These are phyloP conservation scores for Rhodotorula sp. DNA, from an alignment of 1,284 basidiomycete genomes.

Conservation along the genomic window DNA sequence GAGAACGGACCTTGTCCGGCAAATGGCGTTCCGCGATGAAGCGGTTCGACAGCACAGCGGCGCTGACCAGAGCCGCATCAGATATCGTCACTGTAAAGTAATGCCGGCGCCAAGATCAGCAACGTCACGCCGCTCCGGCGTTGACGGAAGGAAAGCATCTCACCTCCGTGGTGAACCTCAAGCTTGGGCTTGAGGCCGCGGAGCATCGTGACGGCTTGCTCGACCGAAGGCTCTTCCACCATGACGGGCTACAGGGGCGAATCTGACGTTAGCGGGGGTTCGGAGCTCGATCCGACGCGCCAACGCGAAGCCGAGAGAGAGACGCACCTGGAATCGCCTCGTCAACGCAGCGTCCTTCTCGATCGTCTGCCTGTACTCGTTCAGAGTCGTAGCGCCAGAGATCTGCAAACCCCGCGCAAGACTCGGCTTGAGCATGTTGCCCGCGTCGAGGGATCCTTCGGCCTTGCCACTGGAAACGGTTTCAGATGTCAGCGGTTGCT, in stretches of 20 bases:
- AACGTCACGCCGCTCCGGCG: slow-evolving; percentile 45
- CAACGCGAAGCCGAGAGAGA: neutral
- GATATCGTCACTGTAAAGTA: slow-evolving; percentile 64
- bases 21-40: slow-evolving; percentile 83
- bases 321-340: slow-evolving; percentile 64
- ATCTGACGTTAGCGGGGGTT: neutral
- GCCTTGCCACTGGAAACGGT: slow-evolving; percentile 70
- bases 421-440: slow-evolving; percentile 86
- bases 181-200: slow-evolving; percentile 80
- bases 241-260: slow-evolving; percentile 57
- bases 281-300: neutral
- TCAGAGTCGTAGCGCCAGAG: slow-evolving; percentile 47
- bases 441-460: slow-evolving; percentile 86
- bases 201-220: slow-evolving; percentile 70
- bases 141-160: neutral
- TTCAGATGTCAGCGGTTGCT: slow-evolving; percentile 74
- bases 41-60: slow-evolving; percentile 73
- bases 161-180: slow-evolving; percentile 75
- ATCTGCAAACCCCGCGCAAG: slow-evolving; percentile 49
- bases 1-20: slow-evolving; percentile 69
- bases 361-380: slow-evolving; percentile 88
- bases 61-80: slow-evolving; percentile 80
- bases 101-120: neutral
- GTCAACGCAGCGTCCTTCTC: slow-evolving; percentile 89
- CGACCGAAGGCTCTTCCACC: slow-evolving; percentile 82